phyloP scores from a whole-genome alignment of 2,329 filamentous ascomycete species.

The Pleoardoris graminearum region DNA sequence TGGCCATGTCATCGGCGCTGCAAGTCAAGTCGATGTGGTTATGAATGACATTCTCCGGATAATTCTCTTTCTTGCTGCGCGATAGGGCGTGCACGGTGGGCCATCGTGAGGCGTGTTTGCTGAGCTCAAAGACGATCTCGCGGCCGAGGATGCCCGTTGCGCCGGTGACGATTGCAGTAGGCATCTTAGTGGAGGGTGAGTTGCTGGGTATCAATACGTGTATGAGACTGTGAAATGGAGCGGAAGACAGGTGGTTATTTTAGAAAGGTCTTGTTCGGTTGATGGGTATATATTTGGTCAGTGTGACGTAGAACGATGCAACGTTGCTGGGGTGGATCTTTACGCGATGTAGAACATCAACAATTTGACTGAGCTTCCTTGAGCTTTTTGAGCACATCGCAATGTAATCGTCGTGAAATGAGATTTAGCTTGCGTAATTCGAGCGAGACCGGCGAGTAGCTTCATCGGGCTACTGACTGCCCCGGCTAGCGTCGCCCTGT shows the following conservation, averaged over 20 bases:
- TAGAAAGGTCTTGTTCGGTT: background rate
- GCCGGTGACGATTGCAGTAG: conserved; percentile 37
- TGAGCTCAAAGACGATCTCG: conserved; percentile 47
- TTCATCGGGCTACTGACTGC: too few species aligned
- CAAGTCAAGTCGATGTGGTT: conserved; percentile 45
- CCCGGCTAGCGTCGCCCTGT: too few species aligned
- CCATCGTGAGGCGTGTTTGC: conserved; percentile 41
- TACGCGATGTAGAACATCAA: background rate
- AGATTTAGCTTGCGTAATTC: too few species aligned
- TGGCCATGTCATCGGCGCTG: conserved; percentile 43
- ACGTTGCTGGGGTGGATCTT: background rate
- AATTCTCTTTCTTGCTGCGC: conserved; percentile 44
- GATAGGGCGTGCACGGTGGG: conserved; percentile 48
- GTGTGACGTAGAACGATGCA: conserved; percentile 13
- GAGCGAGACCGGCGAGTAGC: too few species aligned
- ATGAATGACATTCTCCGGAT: conserved; percentile 45
- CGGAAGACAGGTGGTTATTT: background rate
- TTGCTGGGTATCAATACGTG: background rate
- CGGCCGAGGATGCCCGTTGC: conserved; percentile 47
- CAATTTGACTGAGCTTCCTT: too few species aligned
- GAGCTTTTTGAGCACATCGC: too few species aligned
- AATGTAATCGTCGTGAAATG: too few species aligned
- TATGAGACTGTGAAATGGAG: background rate
- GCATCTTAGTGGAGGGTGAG: conserved; percentile 19
- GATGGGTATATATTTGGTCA: background rate